phyloP scores from a whole-genome alignment of 805 yeast species.

The Myxozyma melibiosi region DNA sequence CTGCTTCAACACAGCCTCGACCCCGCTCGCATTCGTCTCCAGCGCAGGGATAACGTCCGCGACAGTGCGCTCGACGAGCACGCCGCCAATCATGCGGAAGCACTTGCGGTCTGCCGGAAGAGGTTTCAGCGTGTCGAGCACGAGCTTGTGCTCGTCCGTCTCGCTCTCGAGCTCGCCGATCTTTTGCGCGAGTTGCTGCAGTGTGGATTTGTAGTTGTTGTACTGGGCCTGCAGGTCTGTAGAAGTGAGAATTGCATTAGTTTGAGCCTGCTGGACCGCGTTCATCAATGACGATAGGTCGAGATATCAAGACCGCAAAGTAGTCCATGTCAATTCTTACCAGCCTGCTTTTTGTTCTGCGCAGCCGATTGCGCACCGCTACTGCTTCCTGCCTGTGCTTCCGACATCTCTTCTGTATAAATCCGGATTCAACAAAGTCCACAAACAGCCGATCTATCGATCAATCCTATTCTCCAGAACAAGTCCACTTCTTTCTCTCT shows the following conservation, averaged over 20 bases:
- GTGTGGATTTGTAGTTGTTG: constrained; percentile 43
- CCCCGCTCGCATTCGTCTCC: constrained; percentile 56
- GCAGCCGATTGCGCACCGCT: constrained; percentile 12
- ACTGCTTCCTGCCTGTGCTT: constrained; percentile 8
- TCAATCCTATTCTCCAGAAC: too few relatives aligned
- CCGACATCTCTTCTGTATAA: not conserved
- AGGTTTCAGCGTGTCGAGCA: constrained; percentile 56
- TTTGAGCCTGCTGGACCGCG: too few relatives aligned
- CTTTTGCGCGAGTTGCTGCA: constrained; percentile 44
- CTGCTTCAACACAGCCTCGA: constrained; percentile 43
- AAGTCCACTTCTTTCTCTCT: too few relatives aligned
- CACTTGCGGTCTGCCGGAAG: constrained; percentile 69
- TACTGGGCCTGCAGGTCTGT: constrained; percentile 47
- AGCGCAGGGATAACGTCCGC: constrained; percentile 71
- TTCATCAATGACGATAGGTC: too few relatives aligned
- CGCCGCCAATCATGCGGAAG: constrained; percentile 93
- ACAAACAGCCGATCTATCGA: too few relatives aligned
- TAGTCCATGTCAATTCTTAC: constrained; percentile 10
- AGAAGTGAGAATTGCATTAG: too few relatives aligned
- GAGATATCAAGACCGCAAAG: not conserved
- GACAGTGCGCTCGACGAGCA: constrained; percentile 78
- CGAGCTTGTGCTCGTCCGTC: constrained; percentile 53
- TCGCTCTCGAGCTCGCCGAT: constrained; percentile 48
- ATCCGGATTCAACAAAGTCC: not conserved
- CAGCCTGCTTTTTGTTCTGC: constrained; percentile 24